Base-by-base conservation (phyloP, 2,329 filamentous ascomycete genomes). In the Neofusicoccum cordaticola region DNA sequence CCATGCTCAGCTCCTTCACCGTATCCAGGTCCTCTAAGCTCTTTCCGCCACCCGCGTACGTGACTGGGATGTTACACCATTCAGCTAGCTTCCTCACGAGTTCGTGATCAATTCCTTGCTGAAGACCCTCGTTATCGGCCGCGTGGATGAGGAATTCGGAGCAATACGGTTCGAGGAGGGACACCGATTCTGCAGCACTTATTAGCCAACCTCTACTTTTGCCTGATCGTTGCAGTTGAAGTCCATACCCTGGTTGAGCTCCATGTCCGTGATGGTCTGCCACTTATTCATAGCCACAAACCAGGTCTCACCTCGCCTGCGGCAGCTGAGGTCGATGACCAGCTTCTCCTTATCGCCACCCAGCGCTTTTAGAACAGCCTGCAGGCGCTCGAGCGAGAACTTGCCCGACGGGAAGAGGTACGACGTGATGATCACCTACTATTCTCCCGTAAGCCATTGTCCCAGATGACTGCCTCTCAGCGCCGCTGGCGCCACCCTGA, bases 261-360 rank as follows among this genome's bases (percentile, higher is more conserved):
- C 92, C 88, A 97, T 96, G 72, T 97, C 92, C 1, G 95, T 98
- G 64, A 98, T 89, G 1, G 92, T 97, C 83, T 98, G 95, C 95
- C 95, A 99, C 77, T 96, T 96, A 78, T 99, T 92, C 90, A 96
- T 99, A 63, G 95, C 94, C n/a, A 99, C 95, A 72, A 91, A 93
- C 95, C 95, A 99, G 44, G 82, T 89, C 64, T 89, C 83, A 42
- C 84, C 90, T 66, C 88, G 89, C 65, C 88, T 84, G 60, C 95
- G 88, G 75, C 95, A 99, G 78, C 93, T 97, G 27, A 99, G 85
- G 74, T 99, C 95, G 75, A 99, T 93, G 69, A 99, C 94, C 56
- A 99, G 86, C 78, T 91, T 95, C 56, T 83, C 80, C 74, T 84
- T 92, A 74, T 96, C 89, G 62, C 89, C 88, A 31, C 83, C 89